Base-by-base conservation (phyloP, 371 early-diverging fungal species). In the Mucor plumbeus region DNA sequence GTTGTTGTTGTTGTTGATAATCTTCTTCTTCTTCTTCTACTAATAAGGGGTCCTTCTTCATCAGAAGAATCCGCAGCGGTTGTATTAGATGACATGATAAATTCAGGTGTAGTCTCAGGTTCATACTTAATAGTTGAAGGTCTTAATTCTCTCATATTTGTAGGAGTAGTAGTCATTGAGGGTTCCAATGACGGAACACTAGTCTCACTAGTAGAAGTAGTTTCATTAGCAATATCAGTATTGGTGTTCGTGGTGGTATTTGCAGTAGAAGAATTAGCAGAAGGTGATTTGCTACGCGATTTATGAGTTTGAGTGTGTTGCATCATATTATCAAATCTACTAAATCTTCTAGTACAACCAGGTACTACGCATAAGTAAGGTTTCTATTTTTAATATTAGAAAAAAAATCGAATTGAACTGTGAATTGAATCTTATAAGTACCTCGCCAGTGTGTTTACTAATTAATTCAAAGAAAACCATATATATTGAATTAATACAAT, bases 361-460 rank as follows among this genome's bases (percentile, higher is more conserved):
- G 70, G 58, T 4, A 69, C 61, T 39, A 67, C 40, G 50, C 74
- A 73, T 39, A 63, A 40, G 41, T 73, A 73, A 41, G 74, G 74
- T 70, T 73, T 73, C 70, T 73, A 48, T 57, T 33, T n/a, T 64
- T 26, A 31, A 53, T 53, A 31, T 53, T 53, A 53, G 53, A 17
- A 53, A 26, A 5, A 21, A 26, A 5, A 21, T 53, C 53, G 6
- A 53, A 5, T 39, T 14, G 14, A 26, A 47, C 35, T 4, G 17
- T 39, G 43, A 14, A 48, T 54, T 54, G 33, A 54, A 13, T 26
- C 31, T 17, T 31, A 31, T 31, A 31, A 10, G 38, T 48, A 78
- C 79, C 72, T 87, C 87, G 43, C 87, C 87, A 36, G 87, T 87
- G 47, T 87, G 87, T 59, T 87, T 87, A 59, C 86, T 82, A 69